Evolutionary conservation across 345 rosid species (phyloP).

Genomic region (Eucalyptus microcorys): DNA sequence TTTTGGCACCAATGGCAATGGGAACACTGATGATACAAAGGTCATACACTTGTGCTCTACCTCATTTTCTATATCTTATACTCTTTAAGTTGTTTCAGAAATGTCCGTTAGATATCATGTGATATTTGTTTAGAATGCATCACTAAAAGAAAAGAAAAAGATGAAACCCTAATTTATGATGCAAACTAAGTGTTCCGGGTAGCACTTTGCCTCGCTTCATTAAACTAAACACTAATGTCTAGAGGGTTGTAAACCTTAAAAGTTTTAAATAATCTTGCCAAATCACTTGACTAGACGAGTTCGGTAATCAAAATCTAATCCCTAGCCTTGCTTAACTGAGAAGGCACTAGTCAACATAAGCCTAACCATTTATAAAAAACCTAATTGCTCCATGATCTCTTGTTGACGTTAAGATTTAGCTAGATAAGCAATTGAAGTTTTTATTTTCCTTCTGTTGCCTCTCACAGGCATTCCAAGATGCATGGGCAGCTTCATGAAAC

Average conservation of each 20-base stretch:
- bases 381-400: not conserved
- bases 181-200: not conserved
- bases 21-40: not conserved
- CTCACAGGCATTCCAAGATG: not conserved
- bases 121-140: not conserved
- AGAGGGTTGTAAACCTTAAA: not conserved
- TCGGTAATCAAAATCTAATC: not conserved
- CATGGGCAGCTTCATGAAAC: conserved; percentile 4
- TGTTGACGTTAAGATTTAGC: not conserved
- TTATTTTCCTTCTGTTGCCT: not conserved
- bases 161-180: not conserved
- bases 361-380: not conserved
- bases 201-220: not conserved
- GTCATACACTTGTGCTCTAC: not conserved
- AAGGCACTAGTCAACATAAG: not conserved
- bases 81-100: not conserved
- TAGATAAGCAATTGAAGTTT: not conserved
- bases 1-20: not conserved
- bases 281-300: not conserved
- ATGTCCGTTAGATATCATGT: not conserved
- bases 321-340: not conserved
- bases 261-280: not conserved
- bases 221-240: no score
- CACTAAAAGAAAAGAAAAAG: not conserved
- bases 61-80: not conserved